These are phyloP conservation scores for Pseudonitzschia delicatissima DNA, from an alignment of 108 stramenopile genomes.

Conservation along the genomic window DNA sequence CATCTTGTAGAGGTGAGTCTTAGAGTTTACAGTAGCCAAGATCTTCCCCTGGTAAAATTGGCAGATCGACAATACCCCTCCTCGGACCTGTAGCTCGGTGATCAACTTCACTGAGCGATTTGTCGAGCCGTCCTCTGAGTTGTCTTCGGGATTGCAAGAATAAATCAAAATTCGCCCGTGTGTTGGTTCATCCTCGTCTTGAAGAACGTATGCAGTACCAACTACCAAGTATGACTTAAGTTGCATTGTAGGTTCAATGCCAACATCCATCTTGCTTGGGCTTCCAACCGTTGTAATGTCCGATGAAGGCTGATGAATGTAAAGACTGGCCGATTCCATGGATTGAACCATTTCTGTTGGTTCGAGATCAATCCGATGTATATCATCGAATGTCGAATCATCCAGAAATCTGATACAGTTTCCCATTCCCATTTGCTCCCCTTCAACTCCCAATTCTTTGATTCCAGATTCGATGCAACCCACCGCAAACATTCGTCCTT, in stretches of 20 bases:
- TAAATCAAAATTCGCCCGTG: conserved; percentile 90
- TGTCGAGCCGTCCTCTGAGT: conserved; percentile 6
- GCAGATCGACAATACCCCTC: conserved; percentile 77
- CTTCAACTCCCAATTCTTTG: conserved; percentile 39
- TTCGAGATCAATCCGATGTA: conserved; percentile 77
- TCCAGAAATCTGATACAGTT: conserved; percentile 89
- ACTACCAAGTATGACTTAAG: conserved; percentile 75
- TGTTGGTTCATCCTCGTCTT: conserved; percentile 93
- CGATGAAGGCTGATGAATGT: conserved; percentile 28
- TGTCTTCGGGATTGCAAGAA: conserved; percentile 49
- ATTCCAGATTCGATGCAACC: conserved; percentile 77
- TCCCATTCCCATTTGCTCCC: conserved; percentile 64
- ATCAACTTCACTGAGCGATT: conserved; percentile 49
- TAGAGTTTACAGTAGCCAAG: conserved; percentile 75
- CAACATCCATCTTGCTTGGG: conserved; percentile 18
- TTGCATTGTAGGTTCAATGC: conserved; percentile 14
- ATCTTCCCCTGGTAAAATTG: conserved; percentile 73
- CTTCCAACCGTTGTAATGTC: conserved; percentile 12
- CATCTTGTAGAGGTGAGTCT: conserved; percentile 65
- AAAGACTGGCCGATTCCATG: conserved; percentile 54
- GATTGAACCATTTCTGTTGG: conserved; percentile 83
- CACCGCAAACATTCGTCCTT: conserved; percentile 76
- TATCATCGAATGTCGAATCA: conserved; percentile 85
- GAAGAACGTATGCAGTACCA: conserved; percentile 88
- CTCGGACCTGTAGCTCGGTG: conserved; percentile 65